Conservation (phyloP, 768 basidiomycete genomes). For the Leccinellum rugosiceps region DNA sequence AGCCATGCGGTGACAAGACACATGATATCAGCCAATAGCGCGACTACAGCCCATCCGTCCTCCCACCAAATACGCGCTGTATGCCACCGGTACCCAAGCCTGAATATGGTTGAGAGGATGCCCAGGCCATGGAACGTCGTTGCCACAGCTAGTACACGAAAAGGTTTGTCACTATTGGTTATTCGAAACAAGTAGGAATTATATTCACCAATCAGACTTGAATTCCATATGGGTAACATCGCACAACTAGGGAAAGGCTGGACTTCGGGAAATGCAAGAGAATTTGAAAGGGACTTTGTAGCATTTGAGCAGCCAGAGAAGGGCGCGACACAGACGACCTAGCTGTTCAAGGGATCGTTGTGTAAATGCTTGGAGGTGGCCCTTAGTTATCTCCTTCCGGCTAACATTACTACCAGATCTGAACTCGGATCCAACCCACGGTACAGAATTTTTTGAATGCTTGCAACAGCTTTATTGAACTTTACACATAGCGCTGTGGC, state of each 20-base stretch:
- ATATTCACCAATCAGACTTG: neutral
- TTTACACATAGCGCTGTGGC: neutral
- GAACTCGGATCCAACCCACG: neutral
- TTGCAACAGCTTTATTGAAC: neutral
- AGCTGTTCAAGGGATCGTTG: neutral
- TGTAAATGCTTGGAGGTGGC: neutral
- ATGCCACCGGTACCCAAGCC: constrained; percentile 2
- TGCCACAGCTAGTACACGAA: neutral
- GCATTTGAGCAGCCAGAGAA: neutral
- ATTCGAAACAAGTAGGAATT: neutral
- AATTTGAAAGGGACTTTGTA: neutral
- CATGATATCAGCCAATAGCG: neutral
- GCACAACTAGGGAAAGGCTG: neutral
- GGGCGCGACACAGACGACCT: neutral
- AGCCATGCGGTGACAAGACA: neutral
- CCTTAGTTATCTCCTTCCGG: neutral
- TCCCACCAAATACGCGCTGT: neutral
- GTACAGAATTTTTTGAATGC: neutral
- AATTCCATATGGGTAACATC: neutral
- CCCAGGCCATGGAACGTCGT: neutral
- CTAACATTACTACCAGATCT: constrained; percentile 3
- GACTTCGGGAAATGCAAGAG: neutral
- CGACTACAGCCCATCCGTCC: neutral
- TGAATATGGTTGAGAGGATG: neutral
- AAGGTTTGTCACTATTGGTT: neutral